Evolutionary conservation across 164 flowering plant species (phyloP), one percentile per base, ranked within the genome.

Genomic region (Kingdonia uniflora): DNA sequence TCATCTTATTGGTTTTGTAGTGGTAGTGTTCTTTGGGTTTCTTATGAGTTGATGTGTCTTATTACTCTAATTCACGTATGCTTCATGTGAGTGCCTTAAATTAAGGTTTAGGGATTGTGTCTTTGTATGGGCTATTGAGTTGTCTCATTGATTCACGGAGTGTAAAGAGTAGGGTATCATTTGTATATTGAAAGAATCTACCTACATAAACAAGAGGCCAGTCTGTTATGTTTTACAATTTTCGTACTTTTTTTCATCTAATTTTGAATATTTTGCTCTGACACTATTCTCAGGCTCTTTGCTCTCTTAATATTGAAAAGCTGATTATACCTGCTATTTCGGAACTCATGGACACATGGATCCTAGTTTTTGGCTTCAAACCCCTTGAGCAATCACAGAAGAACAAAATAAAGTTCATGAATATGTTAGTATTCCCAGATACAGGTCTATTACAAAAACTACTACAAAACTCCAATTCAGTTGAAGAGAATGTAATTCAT

Each of bases 371-470:
- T 73, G 84, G 80, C 57, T 92, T 92, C 63, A 63, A 71, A 60
- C 67, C 82, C 54, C 72, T 86, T 37, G 82, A 81, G 70, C 82
- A 76, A 37, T 75, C 71, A n/a, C 71, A 74, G 50, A 92, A 69
- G 74, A 65, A 81, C 58, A 85, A 85, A 67, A 55, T 81, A 64
- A 82, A 82, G 71, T 74, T 78, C 61, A 52, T 84, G 70, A 92
- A 84, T 65, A 79, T 92, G 77, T 62, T 92, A 67, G 95, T 84
- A 21, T 92, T 92, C 77, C 96, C 95, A 43, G 86, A 85, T 45
- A 75, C 80, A 17, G 99, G 80, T 69, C 74, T 92, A 82, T 70
- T 92, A 65, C 87, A 80, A 71, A 92, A 86, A 68, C 63, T 52
- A 49, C 62, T 85, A 42, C n/a, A 64, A 38, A 67, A 63, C 60